Percentiles rank a stretch among this genome's conserved stretches.
Conservation (phyloP, 768 basidiomycete species). For the Daedaleopsis sinensis region DNA sequence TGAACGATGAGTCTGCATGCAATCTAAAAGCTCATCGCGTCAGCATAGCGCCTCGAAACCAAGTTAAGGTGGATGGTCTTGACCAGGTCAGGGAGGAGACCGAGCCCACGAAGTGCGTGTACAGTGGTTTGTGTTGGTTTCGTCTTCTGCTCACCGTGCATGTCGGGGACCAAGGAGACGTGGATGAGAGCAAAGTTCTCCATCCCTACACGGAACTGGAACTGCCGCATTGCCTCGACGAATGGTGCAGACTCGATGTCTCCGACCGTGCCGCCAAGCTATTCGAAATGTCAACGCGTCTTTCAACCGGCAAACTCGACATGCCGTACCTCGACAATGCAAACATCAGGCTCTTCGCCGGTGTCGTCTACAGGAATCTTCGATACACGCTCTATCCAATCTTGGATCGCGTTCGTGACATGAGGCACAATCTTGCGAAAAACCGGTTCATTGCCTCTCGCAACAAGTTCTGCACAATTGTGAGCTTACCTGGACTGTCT, state of each 20-base stretch:
- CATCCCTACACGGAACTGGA: slow-evolving; percentile 96
- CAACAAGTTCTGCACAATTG: neutral
- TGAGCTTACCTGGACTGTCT: slow-evolving; percentile 83
- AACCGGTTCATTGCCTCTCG: neutral
- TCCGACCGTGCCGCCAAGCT: slow-evolving; percentile 98
- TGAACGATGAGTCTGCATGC: slow-evolving; percentile 87
- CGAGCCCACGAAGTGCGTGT: slow-evolving; percentile 89
- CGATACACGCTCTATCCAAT: slow-evolving; percentile 96
- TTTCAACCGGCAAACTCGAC: neutral
- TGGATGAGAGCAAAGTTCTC: slow-evolving; percentile 97
- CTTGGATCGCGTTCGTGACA: slow-evolving; percentile 95
- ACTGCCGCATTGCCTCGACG: slow-evolving; percentile 99
- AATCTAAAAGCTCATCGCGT: slow-evolving; percentile 54
- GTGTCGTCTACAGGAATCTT: slow-evolving; percentile 95
- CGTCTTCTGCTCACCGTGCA: slow-evolving; percentile 99
- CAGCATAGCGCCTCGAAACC: neutral
- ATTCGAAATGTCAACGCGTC: neutral
- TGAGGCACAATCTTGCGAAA: slow-evolving; percentile 84
- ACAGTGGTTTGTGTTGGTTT: slow-evolving; percentile 99
- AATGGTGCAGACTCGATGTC: slow-evolving; percentile 99
- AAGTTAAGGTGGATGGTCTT: slow-evolving; percentile 28
- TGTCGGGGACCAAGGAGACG: slow-evolving; percentile 96
- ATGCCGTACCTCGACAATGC: slow-evolving; percentile 84
- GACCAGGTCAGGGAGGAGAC: slow-evolving; percentile 90
- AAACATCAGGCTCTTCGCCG: slow-evolving; percentile 91